A percentile compares a stretch with the other conserved stretches of the same genome.
Conservation (phyloP, 805 yeast genomes). For the Pichia nakasei region DNA sequence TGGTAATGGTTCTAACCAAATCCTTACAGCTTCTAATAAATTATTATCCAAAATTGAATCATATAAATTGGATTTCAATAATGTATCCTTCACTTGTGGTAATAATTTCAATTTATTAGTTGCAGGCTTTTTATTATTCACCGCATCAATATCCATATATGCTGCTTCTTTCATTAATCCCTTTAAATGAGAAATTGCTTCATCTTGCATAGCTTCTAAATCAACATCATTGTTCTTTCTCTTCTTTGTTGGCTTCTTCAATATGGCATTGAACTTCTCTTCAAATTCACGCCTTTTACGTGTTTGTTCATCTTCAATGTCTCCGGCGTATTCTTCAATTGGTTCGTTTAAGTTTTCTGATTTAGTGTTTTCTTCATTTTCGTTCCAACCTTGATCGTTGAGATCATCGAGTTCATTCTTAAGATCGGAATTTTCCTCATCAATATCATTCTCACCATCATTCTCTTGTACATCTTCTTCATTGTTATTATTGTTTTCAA, state of each 20-base stretch:
- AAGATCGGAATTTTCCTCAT: conserved; percentile 2
- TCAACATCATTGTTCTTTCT: conserved; percentile 84
- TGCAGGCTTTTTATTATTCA: conserved; percentile 58
- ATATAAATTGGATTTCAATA: conserved; percentile 76
- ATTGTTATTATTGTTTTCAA: background rate
- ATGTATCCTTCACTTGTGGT: conserved; percentile 65
- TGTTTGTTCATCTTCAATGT: conserved; percentile 25
- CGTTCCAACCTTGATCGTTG: background rate
- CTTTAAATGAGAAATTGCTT: conserved; percentile 69
- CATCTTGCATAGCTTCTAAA: conserved; percentile 92
- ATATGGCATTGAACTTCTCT: conserved; percentile 67
- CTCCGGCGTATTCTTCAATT: conserved; percentile 3
- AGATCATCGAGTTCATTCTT: background rate
- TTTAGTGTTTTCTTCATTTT: background rate
- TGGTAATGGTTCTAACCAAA: conserved; percentile 97
- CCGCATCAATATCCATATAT: conserved; percentile 53
- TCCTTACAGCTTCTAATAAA: conserved; percentile 81
- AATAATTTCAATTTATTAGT: conserved; percentile 70
- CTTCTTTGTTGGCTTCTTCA: conserved; percentile 52
- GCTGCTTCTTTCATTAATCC: conserved; percentile 88
- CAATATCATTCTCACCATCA: conserved; percentile 6
- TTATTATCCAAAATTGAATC: conserved; percentile 93
- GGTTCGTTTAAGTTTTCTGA: conserved; percentile 1
- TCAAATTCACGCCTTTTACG: conserved; percentile 71
- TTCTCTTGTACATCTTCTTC: background rate